Conservation (phyloP, 1,284 basidiomycete genomes). For the Caloboletus inedulis region DNA sequence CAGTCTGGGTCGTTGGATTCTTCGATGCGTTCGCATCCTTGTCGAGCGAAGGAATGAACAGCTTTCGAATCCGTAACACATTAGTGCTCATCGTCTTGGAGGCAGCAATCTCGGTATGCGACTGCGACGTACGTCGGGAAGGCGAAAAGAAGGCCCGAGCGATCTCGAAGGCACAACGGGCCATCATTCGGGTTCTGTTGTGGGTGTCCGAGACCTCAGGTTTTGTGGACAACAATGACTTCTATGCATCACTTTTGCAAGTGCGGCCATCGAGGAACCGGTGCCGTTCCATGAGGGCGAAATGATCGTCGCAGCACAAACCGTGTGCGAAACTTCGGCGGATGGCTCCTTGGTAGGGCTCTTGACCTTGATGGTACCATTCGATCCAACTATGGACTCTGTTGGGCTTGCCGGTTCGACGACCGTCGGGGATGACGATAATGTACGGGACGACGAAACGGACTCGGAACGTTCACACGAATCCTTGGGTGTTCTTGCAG, state of each 20-base stretch:
- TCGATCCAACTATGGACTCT: neutral
- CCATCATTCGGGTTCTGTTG: neutral
- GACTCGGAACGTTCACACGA: neutral
- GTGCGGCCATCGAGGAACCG: neutral
- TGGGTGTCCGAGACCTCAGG: neutral
- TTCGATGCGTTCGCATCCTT: neutral
- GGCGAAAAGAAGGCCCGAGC: slow-evolving; percentile 1
- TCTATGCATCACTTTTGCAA: neutral
- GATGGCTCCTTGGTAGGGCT: neutral
- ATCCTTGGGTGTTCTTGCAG: neutral
- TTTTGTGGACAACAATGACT: neutral
- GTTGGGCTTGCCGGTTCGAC: neutral
- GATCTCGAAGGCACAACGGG: neutral
- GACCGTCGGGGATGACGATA: neutral
- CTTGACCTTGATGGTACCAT: neutral
- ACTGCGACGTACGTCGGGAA: neutral
- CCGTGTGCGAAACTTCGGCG: neutral
- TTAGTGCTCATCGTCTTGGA: neutral
- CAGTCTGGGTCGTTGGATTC: neutral
- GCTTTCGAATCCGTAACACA: neutral
- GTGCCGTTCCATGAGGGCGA: neutral
- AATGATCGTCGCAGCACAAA: neutral
- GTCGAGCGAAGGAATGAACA: slow-evolving; percentile 4
- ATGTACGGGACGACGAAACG: neutral
- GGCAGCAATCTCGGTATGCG: neutral